Evolutionary conservation across 805 yeast species (phyloP).

Genomic region (Lachancea fermentati): DNA sequence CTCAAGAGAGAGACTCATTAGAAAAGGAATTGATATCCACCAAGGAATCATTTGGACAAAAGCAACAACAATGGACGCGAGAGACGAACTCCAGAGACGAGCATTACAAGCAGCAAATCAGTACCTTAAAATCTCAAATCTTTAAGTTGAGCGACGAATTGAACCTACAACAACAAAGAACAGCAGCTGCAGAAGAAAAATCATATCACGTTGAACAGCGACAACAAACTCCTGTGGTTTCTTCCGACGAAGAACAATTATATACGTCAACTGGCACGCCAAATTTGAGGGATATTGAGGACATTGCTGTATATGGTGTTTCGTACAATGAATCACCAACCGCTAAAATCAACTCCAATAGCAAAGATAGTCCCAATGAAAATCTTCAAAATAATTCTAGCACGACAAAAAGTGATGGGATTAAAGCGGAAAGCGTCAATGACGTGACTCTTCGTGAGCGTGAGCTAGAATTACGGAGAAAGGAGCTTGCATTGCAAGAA

Average conservation of each 20-base stretch:
- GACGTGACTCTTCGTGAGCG: slow-evolving; percentile 24
- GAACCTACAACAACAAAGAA: slow-evolving; percentile 3
- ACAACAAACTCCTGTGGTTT: slow-evolving; percentile 1
- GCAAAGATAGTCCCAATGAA: not conserved
- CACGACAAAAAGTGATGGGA: not conserved
- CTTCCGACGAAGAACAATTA: not conserved
- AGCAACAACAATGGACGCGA: slow-evolving; percentile 1
- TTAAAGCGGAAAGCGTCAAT: slow-evolving; percentile 4
- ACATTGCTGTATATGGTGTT: slow-evolving; percentile 29
- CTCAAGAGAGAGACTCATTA: slow-evolving; percentile 12
- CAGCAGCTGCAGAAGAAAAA: not conserved
- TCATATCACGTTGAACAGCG: not conserved
- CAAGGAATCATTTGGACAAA: slow-evolving; percentile 1
- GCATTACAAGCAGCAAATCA: slow-evolving; percentile 1
- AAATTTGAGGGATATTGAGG: slow-evolving; percentile 28
- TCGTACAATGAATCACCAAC: slow-evolving; percentile 27
- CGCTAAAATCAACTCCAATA: not conserved
- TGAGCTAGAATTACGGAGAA: slow-evolving; percentile 30
- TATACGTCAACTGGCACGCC: slow-evolving; percentile 27
- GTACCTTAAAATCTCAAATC: slow-evolving; percentile 2
- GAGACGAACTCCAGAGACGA: not conserved
- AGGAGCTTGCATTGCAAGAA: slow-evolving; percentile 33
- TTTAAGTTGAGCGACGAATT: slow-evolving; percentile 1
- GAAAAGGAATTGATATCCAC: slow-evolving; percentile 8
- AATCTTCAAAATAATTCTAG: not conserved